Evolutionary conservation across 2,329 filamentous ascomycete species (phyloP), one percentile per base, ranked within the genome.

Genomic region (Sporothrix protearum): DNA sequence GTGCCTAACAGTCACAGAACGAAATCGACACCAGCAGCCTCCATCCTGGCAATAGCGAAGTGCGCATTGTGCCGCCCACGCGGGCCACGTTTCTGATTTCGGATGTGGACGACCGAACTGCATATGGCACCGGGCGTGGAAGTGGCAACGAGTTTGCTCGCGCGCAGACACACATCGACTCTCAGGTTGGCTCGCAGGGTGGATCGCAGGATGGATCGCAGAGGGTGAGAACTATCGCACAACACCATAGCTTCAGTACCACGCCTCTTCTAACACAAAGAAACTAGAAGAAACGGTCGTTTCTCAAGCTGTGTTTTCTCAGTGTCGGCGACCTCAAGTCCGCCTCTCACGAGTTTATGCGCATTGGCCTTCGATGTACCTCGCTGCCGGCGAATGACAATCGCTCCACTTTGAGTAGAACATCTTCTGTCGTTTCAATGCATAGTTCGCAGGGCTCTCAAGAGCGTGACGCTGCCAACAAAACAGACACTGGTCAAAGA

Each of bases 301-400:
- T 72, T 36, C 53, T 75, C 33, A 74, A 71, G 70, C 59, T 75
- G 14, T 75, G 73, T 36, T 75, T 75, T n/a, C 67, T 71, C n/a
- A 72, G 72, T n/a, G 69, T 73, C n/a, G 70, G 72, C 3, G 74
- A 75, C 25, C 70, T 75, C 6, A 74, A 73, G 33, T 47, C 72
- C 2, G 73, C 73, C 10, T 75, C 72, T 0, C 71, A 75, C 16
- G 67, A 68, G 4, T 74, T 75, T 33, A 33, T 73, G 25, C 55
- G 70, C 6, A 67, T 73, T 16, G 72, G 73, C 10, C 68, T 75
- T 7, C 74, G 74, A 3, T 75, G 74, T 36, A 74, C 69, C 3
- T 71, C 71, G 2, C 71, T 71, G 25, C 64, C 71, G 47, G 74
- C 72, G 30, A 63, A 53, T 3, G 49, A 25, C 19, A 66, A 49